Percentiles rank a stretch among this genome's conserved stretches.
Conservation (phyloP, 2,329 filamentous ascomycete genomes). For the Tolypocladium ovalisporum region DNA sequence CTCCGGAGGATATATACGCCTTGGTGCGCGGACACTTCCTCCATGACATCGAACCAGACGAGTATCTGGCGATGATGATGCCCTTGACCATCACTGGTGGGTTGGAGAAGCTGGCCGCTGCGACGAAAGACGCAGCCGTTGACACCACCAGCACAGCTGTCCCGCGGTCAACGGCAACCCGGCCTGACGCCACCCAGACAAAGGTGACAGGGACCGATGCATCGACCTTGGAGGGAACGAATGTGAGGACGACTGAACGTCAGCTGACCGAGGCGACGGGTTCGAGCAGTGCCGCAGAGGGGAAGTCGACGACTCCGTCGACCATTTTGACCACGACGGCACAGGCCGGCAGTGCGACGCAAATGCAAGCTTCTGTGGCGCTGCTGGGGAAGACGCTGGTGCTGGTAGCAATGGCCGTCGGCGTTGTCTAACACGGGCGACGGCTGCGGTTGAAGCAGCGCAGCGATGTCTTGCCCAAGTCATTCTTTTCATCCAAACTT, state of each 20-base stretch:
- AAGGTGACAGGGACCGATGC: not conserved
- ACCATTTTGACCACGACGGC: not conserved
- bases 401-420: not conserved
- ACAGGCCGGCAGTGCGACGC: not conserved
- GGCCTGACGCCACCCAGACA: not conserved
- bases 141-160: not conserved
- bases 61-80: not conserved
- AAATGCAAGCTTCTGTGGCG: not conserved
- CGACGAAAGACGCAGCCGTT: not conserved
- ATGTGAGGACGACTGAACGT: not conserved
- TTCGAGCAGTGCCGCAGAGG: not conserved
- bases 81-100: not conserved
- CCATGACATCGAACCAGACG: not conserved
- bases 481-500: not conserved
- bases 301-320: not conserved
- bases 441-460: not conserved
- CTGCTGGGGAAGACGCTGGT: not conserved
- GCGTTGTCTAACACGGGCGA: not conserved
- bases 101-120: not conserved
- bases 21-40: not conserved
- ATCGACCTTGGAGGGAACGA: not conserved
- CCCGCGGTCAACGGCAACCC: not conserved
- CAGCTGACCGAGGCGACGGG: not conserved
- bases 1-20: not conserved
- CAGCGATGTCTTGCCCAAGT: not conserved